Evolutionary conservation across 345 rosid genomes (phyloP), one percentile per base, ranked within the genome.

Genomic region (Pelargonium nanum): DNA sequence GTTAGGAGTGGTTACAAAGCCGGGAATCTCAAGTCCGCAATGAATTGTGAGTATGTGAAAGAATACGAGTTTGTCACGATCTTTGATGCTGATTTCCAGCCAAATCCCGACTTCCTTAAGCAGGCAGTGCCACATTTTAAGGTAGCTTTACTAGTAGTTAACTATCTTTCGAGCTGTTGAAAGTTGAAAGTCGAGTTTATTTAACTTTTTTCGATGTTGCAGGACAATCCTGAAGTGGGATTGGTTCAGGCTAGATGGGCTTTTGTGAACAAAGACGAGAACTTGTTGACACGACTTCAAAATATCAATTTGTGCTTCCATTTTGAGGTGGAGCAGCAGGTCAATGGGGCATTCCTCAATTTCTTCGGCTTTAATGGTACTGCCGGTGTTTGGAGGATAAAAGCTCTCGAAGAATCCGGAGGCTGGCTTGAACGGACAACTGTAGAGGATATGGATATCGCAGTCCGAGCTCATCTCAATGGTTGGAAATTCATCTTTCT

Each of bases 1-100:
- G 53, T 71, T 53, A 52, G 75, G 34, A 62, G 62, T 13, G 75
- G 75, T 28, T 71, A 66, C 56, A 71, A 71, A 59, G 75, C 75
- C 10, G 75, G 75, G n/a, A 71, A 71, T 53, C 75, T 71, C 56
- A 62, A 71, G 58, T 71, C 70, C 0, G 70, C 70, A 12, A 65
- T 66, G 70, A 44, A 24, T 13, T 66, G 67, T 34, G 58, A 62
- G 9, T 66, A 66, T 2, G 20, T 66, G 48, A 44, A 62, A 51
- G 26, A 62, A 13, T 66, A 62, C 0, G 67, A 71, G 63, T 71
- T 65, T 19, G 70, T 67, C 8, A 67, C 62, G 10, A 62, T 66
- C 20, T 61, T 71, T 22, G 75, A 66, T 62, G 56, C 75, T 0
- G 75, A 66, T 40, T 66, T 71, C 55, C 66, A 66, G 56, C 75